These are phyloP conservation scores for Tuber borchii DNA, from an alignment of 495 filamentous ascomycete species.

Conservation along the genomic window DNA sequence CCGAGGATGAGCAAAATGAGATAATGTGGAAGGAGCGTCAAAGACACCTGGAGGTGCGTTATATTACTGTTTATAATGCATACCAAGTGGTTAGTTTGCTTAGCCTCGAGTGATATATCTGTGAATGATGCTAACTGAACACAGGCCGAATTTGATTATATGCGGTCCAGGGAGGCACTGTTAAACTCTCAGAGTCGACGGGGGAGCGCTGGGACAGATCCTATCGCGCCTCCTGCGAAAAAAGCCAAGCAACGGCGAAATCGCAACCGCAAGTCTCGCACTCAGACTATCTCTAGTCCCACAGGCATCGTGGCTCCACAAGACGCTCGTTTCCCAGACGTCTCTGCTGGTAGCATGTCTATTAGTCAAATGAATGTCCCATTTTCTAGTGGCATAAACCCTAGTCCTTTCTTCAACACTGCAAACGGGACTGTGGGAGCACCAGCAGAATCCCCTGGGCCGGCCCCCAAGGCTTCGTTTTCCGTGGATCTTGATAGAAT, in stretches of 20 bases:
- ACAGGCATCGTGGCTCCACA: slow-evolving; percentile 23
- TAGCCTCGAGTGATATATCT: neutral
- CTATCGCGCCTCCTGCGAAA: slow-evolving; percentile 33
- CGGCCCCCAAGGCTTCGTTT: slow-evolving; percentile 22
- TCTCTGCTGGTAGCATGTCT: slow-evolving; percentile 15
- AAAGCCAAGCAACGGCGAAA: slow-evolving; percentile 51
- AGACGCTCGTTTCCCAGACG: slow-evolving; percentile 33
- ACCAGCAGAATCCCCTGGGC: slow-evolving; percentile 44
- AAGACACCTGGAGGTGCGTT: slow-evolving; percentile 45
- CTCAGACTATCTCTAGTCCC: slow-evolving; percentile 41
- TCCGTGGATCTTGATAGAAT: slow-evolving; percentile 41
- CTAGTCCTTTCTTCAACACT: slow-evolving; percentile 56
- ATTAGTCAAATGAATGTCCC: slow-evolving; percentile 39
- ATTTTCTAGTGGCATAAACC: slow-evolving; percentile 47
- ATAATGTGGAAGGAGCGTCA: slow-evolving; percentile 50
- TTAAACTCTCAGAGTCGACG: slow-evolving; percentile 31
- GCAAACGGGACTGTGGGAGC: slow-evolving; percentile 47
- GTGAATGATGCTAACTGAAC: slow-evolving; percentile 13
- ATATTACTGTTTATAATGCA: slow-evolving; percentile 44
- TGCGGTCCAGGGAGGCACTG: slow-evolving; percentile 34
- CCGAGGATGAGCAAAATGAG: slow-evolving; percentile 53
- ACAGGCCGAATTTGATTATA: slow-evolving; percentile 38
- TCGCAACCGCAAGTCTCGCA: slow-evolving; percentile 54
- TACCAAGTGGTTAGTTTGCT: slow-evolving; percentile 38
- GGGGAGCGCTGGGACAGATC: slow-evolving; percentile 33